Base-by-base conservation (phyloP, 345 rosid species). In the Eutrema heterophyllum region DNA sequence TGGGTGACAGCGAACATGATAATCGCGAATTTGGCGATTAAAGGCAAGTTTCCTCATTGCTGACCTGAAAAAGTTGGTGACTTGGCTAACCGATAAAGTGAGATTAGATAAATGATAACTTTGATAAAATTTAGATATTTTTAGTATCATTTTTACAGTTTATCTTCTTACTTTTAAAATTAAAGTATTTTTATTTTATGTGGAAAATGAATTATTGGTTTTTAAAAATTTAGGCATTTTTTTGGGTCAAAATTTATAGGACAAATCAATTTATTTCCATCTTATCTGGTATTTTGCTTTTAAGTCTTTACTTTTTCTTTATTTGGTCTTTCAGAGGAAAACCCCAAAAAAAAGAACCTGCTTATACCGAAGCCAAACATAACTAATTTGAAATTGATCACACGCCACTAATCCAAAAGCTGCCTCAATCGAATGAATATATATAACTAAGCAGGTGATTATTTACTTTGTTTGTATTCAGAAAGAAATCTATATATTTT, bases 361-460 rank as follows among this genome's bases (percentile, higher is more conserved):
- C 45, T 33, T 33, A 33, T 3, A 45, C 38, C 38, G 6, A 48
- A 54, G 65, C 57, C 71, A 73, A 55, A 64, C n/a, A 11, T 54
- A 33, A 54, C 26, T 9, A 43, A 24, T 8, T 35, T n/a, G 27
- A 51, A 49, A 38, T 2, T 0, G 26, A 43, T 29, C 9, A 29
- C 4, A 29, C 39, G 18, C 36, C 56, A 72, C 9, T 54, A 26
- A 73, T 73, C 69, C 39, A 64, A 71, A 72, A 72, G 6, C 10
- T 43, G 7, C 40, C 30, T 72, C 29, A 55, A 72, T 59, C 15
- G 6, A 44, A 33, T 18, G 6, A 44, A 33, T 18, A 10, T 2
- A 32, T 38, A 26, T 1, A 44, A 39, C 3, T 39, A 16, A 30
- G 15, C 13, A 43, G 4, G 44, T 55, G 5, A 18, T 55, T 21